Evolutionary conservation across 2,329 filamentous ascomycete species (phyloP), one percentile per base, ranked within the genome.

Genomic region (Cercospora sp.): DNA sequence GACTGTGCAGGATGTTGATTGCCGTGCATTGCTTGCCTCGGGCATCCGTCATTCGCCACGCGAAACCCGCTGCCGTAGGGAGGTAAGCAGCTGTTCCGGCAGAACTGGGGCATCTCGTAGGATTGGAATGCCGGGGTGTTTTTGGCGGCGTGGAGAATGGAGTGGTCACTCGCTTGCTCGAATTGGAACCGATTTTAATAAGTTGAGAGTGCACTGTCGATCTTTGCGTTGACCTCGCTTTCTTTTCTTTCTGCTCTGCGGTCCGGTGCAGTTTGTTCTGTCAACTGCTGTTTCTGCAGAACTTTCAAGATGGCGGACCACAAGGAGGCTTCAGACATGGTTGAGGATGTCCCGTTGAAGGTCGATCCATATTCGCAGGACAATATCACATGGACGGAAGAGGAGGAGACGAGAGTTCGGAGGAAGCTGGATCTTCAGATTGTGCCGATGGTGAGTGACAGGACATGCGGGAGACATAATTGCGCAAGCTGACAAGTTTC

Each of bases 401-500:
- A 69, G 13, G 72, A 73, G 55, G 72, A 73, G n/a, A 86, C 82
- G 71, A 81, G 79, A 65, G 81, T 88, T 0, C 74, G 88, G 43
- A 79, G 84, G 72, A 85, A 85, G 77, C 80, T 86, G 70, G 84
- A 88, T 76, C 78, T 82, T 80, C 80, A 83, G 73, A 82, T 89
- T 24, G 84, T 89, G 55, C 87, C 87, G 0, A 85, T 88, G 76
- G 83, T 58, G 2, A n/a, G 53, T 4, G 16, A 16, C 1, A 12
- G 6, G 4, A 8, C 3, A 18, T n/a, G 2, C 18, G 9, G 9
- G 9, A 21, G 0, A 51, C 45, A 8, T 24, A 2, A 7, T 21
- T 13, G n/a, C 5, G 9, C 16, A 7, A 28, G 53, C 53, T 58
- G 28, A 58, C 3, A 28, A 5, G 16, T n/a, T 5, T 8, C 3